phyloP scores from a whole-genome alignment of 371 early-diverging fungal species.

The Mucor lusitanicus region DNA sequence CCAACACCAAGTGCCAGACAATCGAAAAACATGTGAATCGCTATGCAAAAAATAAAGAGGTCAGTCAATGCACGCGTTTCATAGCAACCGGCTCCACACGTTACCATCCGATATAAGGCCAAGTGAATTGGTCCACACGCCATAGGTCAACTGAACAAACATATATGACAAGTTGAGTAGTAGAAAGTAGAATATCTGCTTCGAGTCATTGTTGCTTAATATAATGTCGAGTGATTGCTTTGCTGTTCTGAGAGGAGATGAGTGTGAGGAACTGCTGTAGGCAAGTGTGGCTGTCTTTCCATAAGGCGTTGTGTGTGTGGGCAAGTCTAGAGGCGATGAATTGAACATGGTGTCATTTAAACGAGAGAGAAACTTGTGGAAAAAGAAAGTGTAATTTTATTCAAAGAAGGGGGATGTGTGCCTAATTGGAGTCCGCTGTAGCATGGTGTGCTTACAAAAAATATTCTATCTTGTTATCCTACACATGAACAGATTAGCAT shows the following conservation, averaged over 20 bases:
- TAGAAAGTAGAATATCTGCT: conserved; percentile 91
- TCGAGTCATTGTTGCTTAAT: conserved; percentile 71
- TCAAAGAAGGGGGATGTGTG: not conserved
- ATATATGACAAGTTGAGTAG: conserved; percentile 92
- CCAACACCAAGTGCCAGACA: conserved; percentile 89
- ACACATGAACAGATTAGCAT: not conserved
- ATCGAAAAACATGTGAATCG: conserved; percentile 98
- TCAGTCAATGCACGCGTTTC: conserved; percentile 9
- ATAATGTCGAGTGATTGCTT: conserved; percentile 60
- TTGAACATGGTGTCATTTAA: conserved; percentile 32
- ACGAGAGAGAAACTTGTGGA: not conserved
- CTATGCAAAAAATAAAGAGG: conserved; percentile 28
- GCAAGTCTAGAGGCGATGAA: conserved; percentile 42
- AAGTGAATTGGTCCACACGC: conserved; percentile 89
- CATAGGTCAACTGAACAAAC: conserved; percentile 90
- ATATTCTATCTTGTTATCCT: conserved; percentile 18
- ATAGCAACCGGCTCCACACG: not conserved
- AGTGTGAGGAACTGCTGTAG: conserved; percentile 22
- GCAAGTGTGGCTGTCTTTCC: conserved; percentile 37
- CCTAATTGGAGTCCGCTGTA: not conserved
- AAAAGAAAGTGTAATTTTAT: not conserved
- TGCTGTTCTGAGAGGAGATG: conserved; percentile 31
- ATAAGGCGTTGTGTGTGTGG: conserved; percentile 41
- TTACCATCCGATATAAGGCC: conserved; percentile 92
- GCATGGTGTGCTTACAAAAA: conserved; percentile 5